Evolutionary conservation across 1,284 basidiomycete species (phyloP).

Genomic region (Trametes hirsuta): DNA sequence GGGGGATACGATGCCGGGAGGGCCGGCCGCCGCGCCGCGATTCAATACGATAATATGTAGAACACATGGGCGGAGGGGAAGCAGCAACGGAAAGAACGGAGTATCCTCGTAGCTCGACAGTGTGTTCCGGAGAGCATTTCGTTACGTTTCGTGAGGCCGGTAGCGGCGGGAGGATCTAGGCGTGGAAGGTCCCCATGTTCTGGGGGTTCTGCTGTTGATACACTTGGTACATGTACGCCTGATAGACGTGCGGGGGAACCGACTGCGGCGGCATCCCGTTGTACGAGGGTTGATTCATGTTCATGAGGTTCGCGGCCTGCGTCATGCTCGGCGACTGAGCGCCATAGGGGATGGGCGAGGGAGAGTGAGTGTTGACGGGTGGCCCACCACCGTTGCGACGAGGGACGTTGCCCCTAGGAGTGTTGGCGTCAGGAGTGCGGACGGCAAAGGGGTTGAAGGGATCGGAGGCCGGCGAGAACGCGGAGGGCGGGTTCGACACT

Average conservation of each 20-base stretch:
- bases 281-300: constrained; percentile 68
- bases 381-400: constrained; percentile 55
- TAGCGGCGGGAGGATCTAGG: constrained; percentile 48
- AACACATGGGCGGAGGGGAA: constrained; percentile 19
- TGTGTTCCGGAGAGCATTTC: constrained; percentile 28
- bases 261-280: constrained; percentile 60
- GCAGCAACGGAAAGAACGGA: constrained; percentile 19
- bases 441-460: constrained; percentile 77
- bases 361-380: constrained; percentile 40
- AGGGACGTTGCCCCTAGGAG: constrained; percentile 46
- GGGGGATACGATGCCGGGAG: constrained; percentile 8
- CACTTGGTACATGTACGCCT: constrained; percentile 81
- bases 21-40: constrained; percentile 15
- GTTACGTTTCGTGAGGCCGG: constrained; percentile 31
- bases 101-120: constrained; percentile 29
- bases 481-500: constrained; percentile 49
- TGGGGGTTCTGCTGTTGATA: constrained; percentile 73
- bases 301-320: constrained; percentile 57
- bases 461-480: constrained; percentile 69
- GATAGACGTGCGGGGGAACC: constrained; percentile 73
- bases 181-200: constrained; percentile 76
- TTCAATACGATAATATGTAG: constrained; percentile 27
- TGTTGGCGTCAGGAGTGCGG: constrained; percentile 62
- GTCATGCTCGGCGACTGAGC: constrained; percentile 61
- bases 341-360: constrained; percentile 55